phyloP scores from a whole-genome alignment of 2,329 filamentous ascomycete species.

The Lachnellula occidentalis region DNA sequence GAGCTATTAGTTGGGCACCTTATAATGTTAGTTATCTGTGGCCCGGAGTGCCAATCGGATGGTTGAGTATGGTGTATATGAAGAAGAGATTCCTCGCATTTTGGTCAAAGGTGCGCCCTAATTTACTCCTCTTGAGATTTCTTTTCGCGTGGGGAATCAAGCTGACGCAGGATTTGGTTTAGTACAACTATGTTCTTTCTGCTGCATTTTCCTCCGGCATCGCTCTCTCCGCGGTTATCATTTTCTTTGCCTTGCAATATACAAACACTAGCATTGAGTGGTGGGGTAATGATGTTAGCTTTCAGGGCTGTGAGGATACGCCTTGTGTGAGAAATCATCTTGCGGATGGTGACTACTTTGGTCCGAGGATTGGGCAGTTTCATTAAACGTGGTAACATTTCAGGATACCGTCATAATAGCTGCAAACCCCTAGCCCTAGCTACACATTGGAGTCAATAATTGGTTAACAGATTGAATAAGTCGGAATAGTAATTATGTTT shows the following conservation, averaged over 20 bases:
- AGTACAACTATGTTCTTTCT: constrained; percentile 51
- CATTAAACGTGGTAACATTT: neutral
- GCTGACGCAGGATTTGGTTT: neutral
- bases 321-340: constrained; percentile 36
- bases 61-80: constrained; percentile 44
- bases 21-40: constrained; percentile 47
- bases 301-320: constrained; percentile 38
- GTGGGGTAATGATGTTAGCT: constrained; percentile 29
- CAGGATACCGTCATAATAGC: too few relatives aligned
- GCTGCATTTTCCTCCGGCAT: constrained; percentile 46
- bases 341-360: constrained; percentile 29
- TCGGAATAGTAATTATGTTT: too few relatives aligned
- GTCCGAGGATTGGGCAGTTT: constrained; percentile 30
- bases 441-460: too few relatives aligned
- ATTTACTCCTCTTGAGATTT: neutral
- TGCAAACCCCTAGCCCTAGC: too few relatives aligned
- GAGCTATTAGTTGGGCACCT: constrained; percentile 41
- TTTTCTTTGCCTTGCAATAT: constrained; percentile 48
- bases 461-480: too few relatives aligned
- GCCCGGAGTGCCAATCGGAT: constrained; percentile 43
- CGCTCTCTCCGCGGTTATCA: constrained; percentile 46
- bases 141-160: neutral
- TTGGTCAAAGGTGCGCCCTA: constrained; percentile 42
- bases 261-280: constrained; percentile 36
- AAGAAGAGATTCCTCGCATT: constrained; percentile 40